Conservation (phyloP, 306 rosid genomes). For the Vigna radiata region DNA sequence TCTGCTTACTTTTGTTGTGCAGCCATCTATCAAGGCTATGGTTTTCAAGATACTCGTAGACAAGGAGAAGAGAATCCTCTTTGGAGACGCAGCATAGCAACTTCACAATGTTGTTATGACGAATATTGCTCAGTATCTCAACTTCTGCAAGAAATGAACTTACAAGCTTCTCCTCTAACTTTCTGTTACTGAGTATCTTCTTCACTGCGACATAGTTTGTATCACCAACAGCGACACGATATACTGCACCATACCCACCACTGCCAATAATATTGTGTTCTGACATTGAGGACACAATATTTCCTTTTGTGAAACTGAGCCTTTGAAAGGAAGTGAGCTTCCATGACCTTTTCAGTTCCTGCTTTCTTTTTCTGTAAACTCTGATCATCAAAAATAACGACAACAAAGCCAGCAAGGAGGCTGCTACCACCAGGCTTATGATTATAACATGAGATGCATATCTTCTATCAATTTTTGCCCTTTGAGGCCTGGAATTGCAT, state of each 20-base stretch:
- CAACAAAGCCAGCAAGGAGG: conserved; percentile 38
- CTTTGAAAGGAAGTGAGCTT: conserved; percentile 74
- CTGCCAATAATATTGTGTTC: conserved; percentile 67
- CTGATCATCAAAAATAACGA: conserved; percentile 41
- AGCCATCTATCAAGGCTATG: conserved; percentile 83
- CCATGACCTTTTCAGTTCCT: conserved; percentile 57
- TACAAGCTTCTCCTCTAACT: conserved; percentile 65
- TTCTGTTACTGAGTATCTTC: conserved; percentile 59
- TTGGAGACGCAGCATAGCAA: conserved; percentile 69
- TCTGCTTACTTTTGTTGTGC: conserved; percentile 45
- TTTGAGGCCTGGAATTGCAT: conserved; percentile 48
- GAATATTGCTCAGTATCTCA: conserved; percentile 69
- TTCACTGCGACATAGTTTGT: conserved; percentile 70
- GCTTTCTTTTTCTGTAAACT: conserved; percentile 47
- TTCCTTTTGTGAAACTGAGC: conserved; percentile 62
- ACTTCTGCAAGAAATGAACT: conserved; percentile 79
- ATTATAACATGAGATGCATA: conserved; percentile 57
- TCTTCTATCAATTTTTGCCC: conserved; percentile 38
- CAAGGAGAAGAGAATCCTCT: conserved; percentile 71
- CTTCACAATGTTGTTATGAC: conserved; percentile 81
- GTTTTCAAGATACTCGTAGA: conserved; percentile 71
- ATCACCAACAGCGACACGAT: conserved; percentile 57
- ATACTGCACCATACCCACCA: conserved; percentile 84
- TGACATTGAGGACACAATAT: conserved; percentile 61
- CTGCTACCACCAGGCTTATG: conserved; percentile 41